Evolutionary conservation across 305 asterid genomes (phyloP).

Genomic region (Withania somnifera): DNA sequence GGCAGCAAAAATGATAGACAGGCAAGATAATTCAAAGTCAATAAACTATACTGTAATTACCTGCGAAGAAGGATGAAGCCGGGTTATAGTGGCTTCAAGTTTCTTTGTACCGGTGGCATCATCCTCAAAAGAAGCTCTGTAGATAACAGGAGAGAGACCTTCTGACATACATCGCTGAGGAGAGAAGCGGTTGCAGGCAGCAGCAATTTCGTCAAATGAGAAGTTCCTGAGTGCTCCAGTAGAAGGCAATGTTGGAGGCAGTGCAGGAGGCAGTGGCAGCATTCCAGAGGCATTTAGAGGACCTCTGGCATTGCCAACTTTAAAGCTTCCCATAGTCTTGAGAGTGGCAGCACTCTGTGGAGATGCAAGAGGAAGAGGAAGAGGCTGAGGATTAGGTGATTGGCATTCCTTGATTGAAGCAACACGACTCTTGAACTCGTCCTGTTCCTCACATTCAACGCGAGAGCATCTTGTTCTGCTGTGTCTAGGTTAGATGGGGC

Average conservation of each 20-base stretch:
- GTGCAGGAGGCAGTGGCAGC: conserved; percentile 78
- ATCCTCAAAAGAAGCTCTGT: conserved; percentile 80
- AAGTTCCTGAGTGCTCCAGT: conserved; percentile 52
- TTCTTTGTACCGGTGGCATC: conserved; percentile 49
- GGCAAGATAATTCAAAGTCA: background rate
- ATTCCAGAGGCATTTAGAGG: conserved; percentile 80
- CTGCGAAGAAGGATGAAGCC: conserved; percentile 81
- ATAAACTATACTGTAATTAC: conserved; percentile 15
- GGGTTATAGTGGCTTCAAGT: conserved; percentile 84
- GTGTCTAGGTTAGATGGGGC: conserved; percentile 82
- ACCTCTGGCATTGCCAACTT: conserved; percentile 48
- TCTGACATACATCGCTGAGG: conserved; percentile 91
- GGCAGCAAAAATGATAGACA: background rate
- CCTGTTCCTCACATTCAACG: conserved; percentile 64
- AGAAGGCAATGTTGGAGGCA: conserved; percentile 35
- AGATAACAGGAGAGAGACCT: conserved; percentile 84
- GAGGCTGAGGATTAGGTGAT: conserved; percentile 83
- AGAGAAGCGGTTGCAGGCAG: conserved; percentile 93
- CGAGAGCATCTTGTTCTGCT: conserved; percentile 51
- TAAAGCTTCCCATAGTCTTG: conserved; percentile 62
- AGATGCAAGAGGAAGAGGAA: conserved; percentile 95
- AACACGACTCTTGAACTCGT: conserved; percentile 47
- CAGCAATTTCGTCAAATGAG: conserved; percentile 70
- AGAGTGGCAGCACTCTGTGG: conserved; percentile 48
- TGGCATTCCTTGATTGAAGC: conserved; percentile 61